Evolutionary conservation across 176 grass and related monocot genomes (phyloP).

Genomic region (Rhipidocladum racemiflorum): DNA sequence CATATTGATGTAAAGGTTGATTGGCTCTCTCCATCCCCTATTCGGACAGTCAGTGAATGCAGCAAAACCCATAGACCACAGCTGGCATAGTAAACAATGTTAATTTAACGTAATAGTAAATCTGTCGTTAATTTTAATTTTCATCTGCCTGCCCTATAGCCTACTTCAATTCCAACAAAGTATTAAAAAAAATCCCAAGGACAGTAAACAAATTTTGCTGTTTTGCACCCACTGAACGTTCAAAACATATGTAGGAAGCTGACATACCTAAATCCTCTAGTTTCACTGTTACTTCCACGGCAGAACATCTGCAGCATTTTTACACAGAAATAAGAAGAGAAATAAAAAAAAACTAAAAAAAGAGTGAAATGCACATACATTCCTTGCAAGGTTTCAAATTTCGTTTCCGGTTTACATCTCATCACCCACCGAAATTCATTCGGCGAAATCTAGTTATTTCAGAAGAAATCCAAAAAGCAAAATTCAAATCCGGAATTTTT

Average conservation of each 20-base stretch:
- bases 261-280: conserved; percentile 88
- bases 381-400: no score
- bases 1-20: conserved; percentile 73
- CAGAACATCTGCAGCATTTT: conserved; percentile 75
- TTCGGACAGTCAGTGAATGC: conserved; percentile 76
- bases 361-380: neutral
- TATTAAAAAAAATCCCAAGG: neutral
- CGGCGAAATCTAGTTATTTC: no score
- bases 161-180: neutral
- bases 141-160: neutral
- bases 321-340: conserved; percentile 26
- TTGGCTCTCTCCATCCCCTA: conserved; percentile 87
- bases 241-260: neutral
- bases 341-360: conserved; percentile 10
- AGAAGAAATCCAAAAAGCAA: no score
- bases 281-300: conserved; percentile 89
- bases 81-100: conserved; percentile 42
- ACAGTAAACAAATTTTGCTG: conserved; percentile 11
- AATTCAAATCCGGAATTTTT: no score
- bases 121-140: neutral
- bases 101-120: conserved; percentile 14
- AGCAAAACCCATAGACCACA: conserved; percentile 93
- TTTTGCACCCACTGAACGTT: neutral
- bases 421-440: no score
- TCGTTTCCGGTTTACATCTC: no score